phyloP scores from a whole-genome alignment of 2,329 filamentous ascomycete species.

The Botryotinia calthae region DNA sequence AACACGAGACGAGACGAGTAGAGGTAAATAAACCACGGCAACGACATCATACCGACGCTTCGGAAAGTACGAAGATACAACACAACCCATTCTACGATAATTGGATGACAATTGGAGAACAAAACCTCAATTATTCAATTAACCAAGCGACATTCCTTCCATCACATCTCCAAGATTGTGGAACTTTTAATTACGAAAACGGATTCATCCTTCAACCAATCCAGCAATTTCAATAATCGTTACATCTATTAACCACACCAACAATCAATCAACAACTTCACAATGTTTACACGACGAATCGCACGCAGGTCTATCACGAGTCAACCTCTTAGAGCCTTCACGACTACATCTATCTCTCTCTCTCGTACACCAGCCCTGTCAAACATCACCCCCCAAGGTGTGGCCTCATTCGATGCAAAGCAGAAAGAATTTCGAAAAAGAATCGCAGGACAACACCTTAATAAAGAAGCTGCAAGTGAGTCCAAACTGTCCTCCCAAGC shows the following conservation, averaged over 20 bases:
- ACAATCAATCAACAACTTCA: conserved; percentile 11
- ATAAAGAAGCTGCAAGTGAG: conserved; percentile 78
- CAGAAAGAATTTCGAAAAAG: conserved; percentile 86
- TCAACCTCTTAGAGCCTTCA: conserved; percentile 52
- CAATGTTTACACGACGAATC: conserved; percentile 36
- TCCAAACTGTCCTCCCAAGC: conserved; percentile 37
- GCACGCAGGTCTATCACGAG: conserved; percentile 34
- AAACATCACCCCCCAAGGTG: conserved; percentile 74
- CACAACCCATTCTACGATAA: neutral
- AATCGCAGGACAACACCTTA: conserved; percentile 71
- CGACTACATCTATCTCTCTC: conserved; percentile 48
- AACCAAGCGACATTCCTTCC: neutral
- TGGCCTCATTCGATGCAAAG: conserved; percentile 74
- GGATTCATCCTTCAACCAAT: neutral
- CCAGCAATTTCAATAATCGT: neutral
- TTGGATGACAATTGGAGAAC: neutral
- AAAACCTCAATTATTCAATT: conserved; percentile 1
- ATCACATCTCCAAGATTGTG: neutral
- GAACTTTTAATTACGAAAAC: neutral
- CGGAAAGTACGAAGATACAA: neutral
- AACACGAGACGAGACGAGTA: neutral
- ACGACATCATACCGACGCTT: neutral
- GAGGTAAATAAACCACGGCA: neutral
- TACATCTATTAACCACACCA: neutral
- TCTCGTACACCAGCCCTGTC: conserved; percentile 69